Evolutionary conservation across 306 rosid genomes (phyloP).

Genomic region (Quercus bicolor): DNA sequence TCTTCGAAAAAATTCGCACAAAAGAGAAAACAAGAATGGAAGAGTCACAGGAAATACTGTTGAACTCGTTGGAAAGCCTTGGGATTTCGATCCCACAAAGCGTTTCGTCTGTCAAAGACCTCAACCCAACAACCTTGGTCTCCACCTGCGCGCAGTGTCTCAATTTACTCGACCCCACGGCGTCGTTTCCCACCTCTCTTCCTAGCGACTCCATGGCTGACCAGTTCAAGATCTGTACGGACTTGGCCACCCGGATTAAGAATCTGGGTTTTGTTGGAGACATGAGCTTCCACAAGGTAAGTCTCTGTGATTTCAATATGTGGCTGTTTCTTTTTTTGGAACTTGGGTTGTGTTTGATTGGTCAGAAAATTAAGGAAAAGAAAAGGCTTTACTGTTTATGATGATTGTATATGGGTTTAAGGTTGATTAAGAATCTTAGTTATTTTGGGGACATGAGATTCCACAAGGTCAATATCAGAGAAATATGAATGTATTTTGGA

Average conservation of each 20-base stretch:
- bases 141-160: slow-evolving; percentile 51
- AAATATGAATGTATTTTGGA: too few species aligned
- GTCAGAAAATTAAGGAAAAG: too few species aligned
- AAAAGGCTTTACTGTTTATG: too few species aligned
- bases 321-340: background rate
- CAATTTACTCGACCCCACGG: slow-evolving; percentile 28
- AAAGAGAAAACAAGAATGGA: slow-evolving; percentile 11
- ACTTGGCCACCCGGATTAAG: slow-evolving; percentile 40
- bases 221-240: slow-evolving; percentile 44
- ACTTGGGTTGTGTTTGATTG: too few species aligned
- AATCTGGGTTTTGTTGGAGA: slow-evolving; percentile 50
- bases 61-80: slow-evolving; percentile 30
- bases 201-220: slow-evolving; percentile 46
- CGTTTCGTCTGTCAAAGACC: slow-evolving; percentile 32
- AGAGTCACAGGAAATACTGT: slow-evolving; percentile 36
- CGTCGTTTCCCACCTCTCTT: slow-evolving; percentile 33
- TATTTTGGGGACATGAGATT: too few species aligned
- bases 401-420: too few species aligned
- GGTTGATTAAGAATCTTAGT: too few species aligned
- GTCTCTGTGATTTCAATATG: background rate
- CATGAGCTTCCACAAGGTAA: slow-evolving; percentile 56
- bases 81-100: slow-evolving; percentile 37
- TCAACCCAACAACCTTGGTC: slow-evolving; percentile 31
- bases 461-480: too few species aligned
- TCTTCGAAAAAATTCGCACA: background rate